A percentile compares a stretch with the other conserved stretches of the same genome.
These are phyloP conservation scores for Emiliania huxleyi DNA, from an alignment of 78 protist genomes.

Conservation along the genomic window DNA sequence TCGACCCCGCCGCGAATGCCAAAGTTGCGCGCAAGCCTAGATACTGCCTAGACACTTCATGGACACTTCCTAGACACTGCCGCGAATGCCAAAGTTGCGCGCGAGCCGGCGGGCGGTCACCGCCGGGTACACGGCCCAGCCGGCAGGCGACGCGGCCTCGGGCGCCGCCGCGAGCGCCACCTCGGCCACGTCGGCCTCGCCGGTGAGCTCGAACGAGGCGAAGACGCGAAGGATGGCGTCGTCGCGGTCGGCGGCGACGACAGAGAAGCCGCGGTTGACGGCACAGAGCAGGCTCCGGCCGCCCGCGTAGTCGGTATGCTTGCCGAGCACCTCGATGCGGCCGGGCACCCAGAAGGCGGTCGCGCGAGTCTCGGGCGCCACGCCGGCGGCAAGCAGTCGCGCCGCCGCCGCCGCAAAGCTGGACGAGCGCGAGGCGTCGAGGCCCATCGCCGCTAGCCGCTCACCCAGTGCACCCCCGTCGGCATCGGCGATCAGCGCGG, in stretches of 20 bases:
- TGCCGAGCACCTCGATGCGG: not conserved
- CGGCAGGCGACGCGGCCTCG: not conserved
- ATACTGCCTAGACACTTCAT: too few relatives aligned
- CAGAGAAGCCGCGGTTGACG: not conserved
- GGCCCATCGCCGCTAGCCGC: too few relatives aligned
- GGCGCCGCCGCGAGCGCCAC: not conserved
- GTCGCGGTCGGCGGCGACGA: not conserved
- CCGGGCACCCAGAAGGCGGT: not conserved
- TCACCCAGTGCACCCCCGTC: too few relatives aligned
- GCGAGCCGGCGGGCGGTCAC: not conserved
- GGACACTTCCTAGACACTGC: too few relatives aligned
- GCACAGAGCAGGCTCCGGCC: slow-evolving; percentile 6
- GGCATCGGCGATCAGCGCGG: too few relatives aligned
- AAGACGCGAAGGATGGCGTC: not conserved
- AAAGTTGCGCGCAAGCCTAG: not conserved
- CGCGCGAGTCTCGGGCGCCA: not conserved
- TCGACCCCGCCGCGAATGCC: not conserved
- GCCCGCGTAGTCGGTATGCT: slow-evolving; percentile 33
- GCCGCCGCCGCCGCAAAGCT: not conserved
- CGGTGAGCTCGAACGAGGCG: not conserved
- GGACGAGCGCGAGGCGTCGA: too few relatives aligned
- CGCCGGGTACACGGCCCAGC: not conserved
- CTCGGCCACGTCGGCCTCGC: not conserved
- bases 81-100: not conserved
- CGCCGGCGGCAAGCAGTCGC: not conserved